Evolutionary conservation across 148 eudicot species (phyloP), one percentile per base, ranked within the genome.

Genomic region (Hydrangea macrophylla): DNA sequence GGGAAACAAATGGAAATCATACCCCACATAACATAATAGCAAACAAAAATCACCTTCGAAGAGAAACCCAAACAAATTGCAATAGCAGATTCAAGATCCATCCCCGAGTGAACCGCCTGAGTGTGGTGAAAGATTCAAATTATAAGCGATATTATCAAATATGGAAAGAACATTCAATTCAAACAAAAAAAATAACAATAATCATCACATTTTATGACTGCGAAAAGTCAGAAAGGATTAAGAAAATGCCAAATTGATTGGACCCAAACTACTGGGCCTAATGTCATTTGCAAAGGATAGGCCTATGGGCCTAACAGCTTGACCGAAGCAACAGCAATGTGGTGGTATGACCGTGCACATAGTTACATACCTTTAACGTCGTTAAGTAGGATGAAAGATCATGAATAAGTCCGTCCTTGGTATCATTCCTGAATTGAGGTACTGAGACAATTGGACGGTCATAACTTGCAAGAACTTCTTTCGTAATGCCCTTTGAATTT

Each of bases 371-470:
- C 64, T 60, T 60, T 37, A 60, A 20, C 4, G 64, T 36, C 64
- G 33, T 60, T 20, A 60, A 35, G 64, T 60, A 60, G 33, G 64
- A 60, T 23, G 64, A n/a, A 60, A 60, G 64, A 35, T 60, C 64
- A n/a, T 28, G 48, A 17, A 60, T 35, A 33, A 60, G 48, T 60
- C 48, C 64, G 26, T 35, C 64, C 31, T 36, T 36, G 48, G 64
- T 37, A 33, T 60, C 64, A 60, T 26, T 20, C 28, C 45, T 60
- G 27, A 60, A 36, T 33, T 0, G 64, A 35, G 64, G 64, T 26
- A 18, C 64, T 60, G 64, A 35, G 11, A 60, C 27, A 36, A 60
- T 60, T n/a, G 64, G 64, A 11, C 64, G 64, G 45, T 60, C 64
- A 60, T 60, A 60, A 60, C 64, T 60, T 36, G 48, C 64, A 27